Conservation (phyloP, 2,329 filamentous ascomycete genomes). For the Capronia americana region DNA sequence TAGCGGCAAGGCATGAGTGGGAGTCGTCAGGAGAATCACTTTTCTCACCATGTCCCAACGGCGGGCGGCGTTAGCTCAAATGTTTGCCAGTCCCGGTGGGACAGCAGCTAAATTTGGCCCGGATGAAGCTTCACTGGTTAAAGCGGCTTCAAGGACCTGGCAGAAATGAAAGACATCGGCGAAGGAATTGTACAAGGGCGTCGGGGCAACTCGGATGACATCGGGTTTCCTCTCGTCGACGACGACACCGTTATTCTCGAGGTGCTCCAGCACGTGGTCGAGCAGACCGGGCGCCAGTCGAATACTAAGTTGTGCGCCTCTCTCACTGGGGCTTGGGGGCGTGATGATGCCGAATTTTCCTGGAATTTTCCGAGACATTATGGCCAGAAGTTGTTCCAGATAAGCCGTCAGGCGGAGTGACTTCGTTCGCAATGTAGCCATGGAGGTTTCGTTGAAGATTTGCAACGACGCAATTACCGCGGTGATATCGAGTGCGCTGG, state of each 20-base stretch:
- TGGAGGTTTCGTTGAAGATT: conserved; percentile 74
- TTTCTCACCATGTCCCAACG: not conserved
- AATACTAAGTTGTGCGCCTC: conserved; percentile 81
- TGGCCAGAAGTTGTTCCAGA: conserved; percentile 69
- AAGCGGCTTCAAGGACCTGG: conserved; percentile 30
- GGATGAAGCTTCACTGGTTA: conserved; percentile 21
- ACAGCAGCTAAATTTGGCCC: not conserved
- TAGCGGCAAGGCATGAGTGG: not conserved
- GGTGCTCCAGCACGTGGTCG: conserved; percentile 67
- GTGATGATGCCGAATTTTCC: conserved; percentile 70
- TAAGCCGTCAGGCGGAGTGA: conserved; percentile 77
- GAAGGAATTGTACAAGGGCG: conserved; percentile 72
- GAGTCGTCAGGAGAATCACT: not conserved
- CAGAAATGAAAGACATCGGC: conserved; percentile 71
- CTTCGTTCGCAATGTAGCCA: conserved; percentile 72
- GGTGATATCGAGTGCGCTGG: conserved; percentile 77
- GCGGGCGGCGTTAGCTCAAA: not conserved
- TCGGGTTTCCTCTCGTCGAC: conserved; percentile 85
- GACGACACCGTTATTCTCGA: conserved; percentile 74
- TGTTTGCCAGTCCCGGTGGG: not conserved
- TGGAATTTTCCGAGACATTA: conserved; percentile 23
- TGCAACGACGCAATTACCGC: conserved; percentile 75
- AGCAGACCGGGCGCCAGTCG: conserved; percentile 71
- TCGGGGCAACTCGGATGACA: conserved; percentile 82
- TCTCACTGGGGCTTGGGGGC: conserved; percentile 68